Evolutionary conservation across 805 yeast species (phyloP).

Genomic region (Deakozyma indianensis): DNA sequence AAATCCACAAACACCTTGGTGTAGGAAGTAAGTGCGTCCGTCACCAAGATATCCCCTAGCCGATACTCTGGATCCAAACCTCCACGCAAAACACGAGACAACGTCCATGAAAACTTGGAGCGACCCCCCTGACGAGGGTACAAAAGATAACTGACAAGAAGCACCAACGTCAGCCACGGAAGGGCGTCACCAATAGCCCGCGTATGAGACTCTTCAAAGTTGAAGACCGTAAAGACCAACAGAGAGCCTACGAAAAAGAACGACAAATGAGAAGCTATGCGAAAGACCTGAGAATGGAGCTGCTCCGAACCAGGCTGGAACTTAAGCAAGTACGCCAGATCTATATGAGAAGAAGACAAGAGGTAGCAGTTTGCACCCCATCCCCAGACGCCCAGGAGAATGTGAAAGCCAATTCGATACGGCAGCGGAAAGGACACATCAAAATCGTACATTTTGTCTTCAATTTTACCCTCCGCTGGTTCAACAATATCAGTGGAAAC

Average conservation of each 20-base stretch:
- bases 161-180: neutral
- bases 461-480: slow-evolving; percentile 9
- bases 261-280: neutral
- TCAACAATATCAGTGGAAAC: slow-evolving; percentile 1
- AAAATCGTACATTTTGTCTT: slow-evolving; percentile 14
- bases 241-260: neutral
- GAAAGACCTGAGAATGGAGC: neutral
- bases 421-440: slow-evolving; percentile 33
- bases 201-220: neutral
- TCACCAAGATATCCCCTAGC: slow-evolving; percentile 64
- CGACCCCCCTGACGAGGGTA: neutral
- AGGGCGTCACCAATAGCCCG: neutral
- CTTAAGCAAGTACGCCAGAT: slow-evolving; percentile 13
- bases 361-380: slow-evolving; percentile 19
- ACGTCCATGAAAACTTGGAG: slow-evolving; percentile 26
- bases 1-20: slow-evolving; percentile 64
- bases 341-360: slow-evolving; percentile 14
- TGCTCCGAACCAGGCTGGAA: slow-evolving; percentile 5
- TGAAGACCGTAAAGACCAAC: neutral
- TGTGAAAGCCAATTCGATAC: slow-evolving; percentile 20
- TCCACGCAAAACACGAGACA: slow-evolving; percentile 40
- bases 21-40: slow-evolving; percentile 79
- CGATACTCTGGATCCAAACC: slow-evolving; percentile 41
- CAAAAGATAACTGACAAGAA: neutral
- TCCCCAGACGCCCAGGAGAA: slow-evolving; percentile 20